Conservation (phyloP, 257 asterid species). For the Verbascum thapsus region DNA sequence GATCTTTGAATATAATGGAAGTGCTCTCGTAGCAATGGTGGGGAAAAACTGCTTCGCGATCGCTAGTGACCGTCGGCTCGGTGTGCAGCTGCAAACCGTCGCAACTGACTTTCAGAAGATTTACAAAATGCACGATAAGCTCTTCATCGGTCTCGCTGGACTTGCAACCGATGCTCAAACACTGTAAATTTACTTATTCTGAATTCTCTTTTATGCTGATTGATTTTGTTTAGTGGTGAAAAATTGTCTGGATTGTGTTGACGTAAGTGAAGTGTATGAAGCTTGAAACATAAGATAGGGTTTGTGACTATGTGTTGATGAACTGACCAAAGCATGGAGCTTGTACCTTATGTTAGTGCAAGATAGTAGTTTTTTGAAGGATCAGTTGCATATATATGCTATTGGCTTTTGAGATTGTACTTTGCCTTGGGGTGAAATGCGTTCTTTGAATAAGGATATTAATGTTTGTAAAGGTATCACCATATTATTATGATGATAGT, state of each 20-base stretch:
- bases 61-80: constrained; percentile 91
- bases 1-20: constrained; percentile 98
- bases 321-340: not conserved
- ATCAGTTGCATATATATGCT: not conserved
- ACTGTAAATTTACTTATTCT: constrained; percentile 43
- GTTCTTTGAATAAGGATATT: not conserved
- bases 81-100: constrained; percentile 87
- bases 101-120: constrained; percentile 90
- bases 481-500: not conserved
- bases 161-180: constrained; percentile 93
- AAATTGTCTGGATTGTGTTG: constrained; percentile 12
- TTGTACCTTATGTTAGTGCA: not conserved
- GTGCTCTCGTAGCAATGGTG: constrained; percentile 95
- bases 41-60: constrained; percentile 95
- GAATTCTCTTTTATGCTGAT: not conserved
- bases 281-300: constrained; percentile 15
- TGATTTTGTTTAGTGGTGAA: constrained; percentile 5
- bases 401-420: not conserved
- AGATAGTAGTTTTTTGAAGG: not conserved
- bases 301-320: not conserved
- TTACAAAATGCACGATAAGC: constrained; percentile 74
- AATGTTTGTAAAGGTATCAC: not conserved
- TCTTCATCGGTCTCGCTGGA: constrained; percentile 84
- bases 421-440: not conserved
- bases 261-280: constrained; percentile 10